Conservation (phyloP, 2,329 filamentous ascomycete species). For the Alternaria ventricosa region DNA sequence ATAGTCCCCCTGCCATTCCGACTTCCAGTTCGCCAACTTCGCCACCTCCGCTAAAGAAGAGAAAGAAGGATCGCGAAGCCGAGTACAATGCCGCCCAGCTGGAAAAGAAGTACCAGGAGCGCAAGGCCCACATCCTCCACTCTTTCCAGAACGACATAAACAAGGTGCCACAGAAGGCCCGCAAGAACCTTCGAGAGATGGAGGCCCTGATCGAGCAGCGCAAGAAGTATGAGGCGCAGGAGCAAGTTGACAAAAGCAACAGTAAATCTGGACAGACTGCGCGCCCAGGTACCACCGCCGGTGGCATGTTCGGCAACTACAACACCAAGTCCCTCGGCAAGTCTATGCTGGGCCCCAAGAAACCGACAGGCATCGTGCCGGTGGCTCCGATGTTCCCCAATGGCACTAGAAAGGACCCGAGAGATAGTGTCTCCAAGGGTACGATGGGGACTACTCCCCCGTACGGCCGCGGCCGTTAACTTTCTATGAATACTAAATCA, state of each 20-base stretch:
- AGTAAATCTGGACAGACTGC: not conserved
- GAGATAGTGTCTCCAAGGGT: not conserved
- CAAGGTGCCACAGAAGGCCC: not conserved
- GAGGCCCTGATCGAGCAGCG: not conserved
- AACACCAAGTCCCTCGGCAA: conserved; percentile 14
- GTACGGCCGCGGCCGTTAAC: not conserved
- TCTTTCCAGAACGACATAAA: not conserved
- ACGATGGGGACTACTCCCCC: not conserved
- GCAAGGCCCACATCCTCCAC: not conserved
- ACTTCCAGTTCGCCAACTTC: not conserved
- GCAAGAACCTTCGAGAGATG: not conserved
- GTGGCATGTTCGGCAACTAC: not conserved
- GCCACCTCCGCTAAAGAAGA: not conserved
- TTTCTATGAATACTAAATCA: not conserved
- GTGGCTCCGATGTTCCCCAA: conserved; percentile 27
- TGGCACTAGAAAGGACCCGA: conserved; percentile 5
- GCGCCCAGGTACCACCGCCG: not conserved
- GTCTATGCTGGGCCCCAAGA: conserved; percentile 25
- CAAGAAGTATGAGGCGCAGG: not conserved
- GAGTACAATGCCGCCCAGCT: not conserved
- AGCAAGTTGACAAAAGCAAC: not conserved
- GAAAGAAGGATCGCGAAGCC: not conserved
- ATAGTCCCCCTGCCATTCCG: not conserved
- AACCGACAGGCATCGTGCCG: conserved; percentile 18
- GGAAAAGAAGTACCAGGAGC: conserved; percentile 1